Evolutionary conservation across 169 alveolate species (phyloP).

Genomic region (Cryptosporidium xiaoi): DNA sequence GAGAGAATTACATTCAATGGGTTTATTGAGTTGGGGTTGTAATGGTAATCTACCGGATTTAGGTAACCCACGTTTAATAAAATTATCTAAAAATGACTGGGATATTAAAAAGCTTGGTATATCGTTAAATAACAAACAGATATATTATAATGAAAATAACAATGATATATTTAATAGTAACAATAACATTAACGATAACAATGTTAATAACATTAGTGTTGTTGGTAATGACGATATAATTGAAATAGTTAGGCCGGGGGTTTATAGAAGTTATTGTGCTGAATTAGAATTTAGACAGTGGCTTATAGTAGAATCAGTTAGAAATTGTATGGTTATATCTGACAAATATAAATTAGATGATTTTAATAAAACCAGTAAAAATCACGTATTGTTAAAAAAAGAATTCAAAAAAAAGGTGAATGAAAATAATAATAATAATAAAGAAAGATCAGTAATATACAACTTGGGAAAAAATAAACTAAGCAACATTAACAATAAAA

Average conservation of each 20-base stretch:
- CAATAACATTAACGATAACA: not conserved
- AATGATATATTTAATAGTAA: not conserved
- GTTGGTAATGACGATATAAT: constrained; percentile 6
- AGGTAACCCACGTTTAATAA: constrained; percentile 40
- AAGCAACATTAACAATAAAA: not conserved
- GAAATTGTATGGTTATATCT: constrained; percentile 31
- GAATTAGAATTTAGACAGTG: constrained; percentile 54
- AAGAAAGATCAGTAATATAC: not conserved
- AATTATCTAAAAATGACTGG: constrained; percentile 59
- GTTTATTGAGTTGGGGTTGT: constrained; percentile 50
- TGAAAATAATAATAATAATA: not conserved
- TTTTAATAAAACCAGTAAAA: not conserved
- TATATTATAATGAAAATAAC: not conserved
- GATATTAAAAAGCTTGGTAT: constrained; percentile 32
- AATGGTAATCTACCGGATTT: constrained; percentile 25
- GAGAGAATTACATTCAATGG: constrained; percentile 59
- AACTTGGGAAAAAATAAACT: constrained; percentile 24
- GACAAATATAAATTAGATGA: constrained; percentile 36
- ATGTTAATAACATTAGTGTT: not conserved
- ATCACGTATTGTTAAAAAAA: not conserved
- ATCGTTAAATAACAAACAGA: not conserved
- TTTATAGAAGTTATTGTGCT: constrained; percentile 51
- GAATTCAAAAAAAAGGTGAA: not conserved
- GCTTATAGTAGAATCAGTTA: constrained; percentile 48
- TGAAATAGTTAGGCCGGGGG: constrained; percentile 57